Conservation (phyloP, 2,329 filamentous ascomycete genomes). For the Ceratocystis huliohia region DNA sequence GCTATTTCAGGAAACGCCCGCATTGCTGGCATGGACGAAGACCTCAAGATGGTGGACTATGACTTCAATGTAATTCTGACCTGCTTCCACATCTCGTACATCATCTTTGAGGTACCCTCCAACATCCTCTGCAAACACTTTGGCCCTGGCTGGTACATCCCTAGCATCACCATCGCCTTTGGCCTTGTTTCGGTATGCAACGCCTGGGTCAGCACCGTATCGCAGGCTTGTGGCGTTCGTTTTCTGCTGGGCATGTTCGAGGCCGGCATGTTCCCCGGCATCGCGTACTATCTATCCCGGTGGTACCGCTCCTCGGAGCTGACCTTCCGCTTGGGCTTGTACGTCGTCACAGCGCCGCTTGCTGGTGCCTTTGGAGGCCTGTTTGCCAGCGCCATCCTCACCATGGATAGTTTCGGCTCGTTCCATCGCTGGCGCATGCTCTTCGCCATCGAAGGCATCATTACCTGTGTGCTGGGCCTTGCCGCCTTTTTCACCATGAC, state of each 20-base stretch:
- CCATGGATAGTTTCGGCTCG: conserved; percentile 43
- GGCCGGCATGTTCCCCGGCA: conserved; percentile 60
- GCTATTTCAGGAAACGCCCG: conserved; percentile 47
- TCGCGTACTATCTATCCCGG: conserved; percentile 58
- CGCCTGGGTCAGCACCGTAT: conserved; percentile 47
- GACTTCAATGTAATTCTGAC: conserved; percentile 59
- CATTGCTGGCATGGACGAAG: conserved; percentile 50
- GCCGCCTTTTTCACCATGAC: conserved; percentile 53
- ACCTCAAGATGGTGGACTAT: conserved; percentile 46
- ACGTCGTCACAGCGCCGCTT: conserved; percentile 57
- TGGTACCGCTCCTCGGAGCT: conserved; percentile 62
- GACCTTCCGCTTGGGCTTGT: conserved; percentile 52
- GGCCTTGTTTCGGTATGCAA: conserved; percentile 51
- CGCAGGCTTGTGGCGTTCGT: conserved; percentile 44
- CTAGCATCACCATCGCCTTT: conserved; percentile 48
- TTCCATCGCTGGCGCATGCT: conserved; percentile 54
- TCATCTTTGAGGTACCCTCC: conserved; percentile 57
- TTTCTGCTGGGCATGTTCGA: conserved; percentile 59
- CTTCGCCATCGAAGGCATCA: conserved; percentile 56
- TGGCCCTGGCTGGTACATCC: conserved; percentile 61
- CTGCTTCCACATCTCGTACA: conserved; percentile 61
- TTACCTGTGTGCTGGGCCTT: conserved; percentile 41
- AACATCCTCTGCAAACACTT: conserved; percentile 59
- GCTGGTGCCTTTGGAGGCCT: conserved; percentile 61
- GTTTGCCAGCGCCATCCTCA: conserved; percentile 51